A percentile compares a stretch with the other conserved stretches of the same genome.
These are phyloP conservation scores for Neonectria faginata DNA, from an alignment of 2,329 filamentous ascomycete species.

Conservation along the genomic window DNA sequence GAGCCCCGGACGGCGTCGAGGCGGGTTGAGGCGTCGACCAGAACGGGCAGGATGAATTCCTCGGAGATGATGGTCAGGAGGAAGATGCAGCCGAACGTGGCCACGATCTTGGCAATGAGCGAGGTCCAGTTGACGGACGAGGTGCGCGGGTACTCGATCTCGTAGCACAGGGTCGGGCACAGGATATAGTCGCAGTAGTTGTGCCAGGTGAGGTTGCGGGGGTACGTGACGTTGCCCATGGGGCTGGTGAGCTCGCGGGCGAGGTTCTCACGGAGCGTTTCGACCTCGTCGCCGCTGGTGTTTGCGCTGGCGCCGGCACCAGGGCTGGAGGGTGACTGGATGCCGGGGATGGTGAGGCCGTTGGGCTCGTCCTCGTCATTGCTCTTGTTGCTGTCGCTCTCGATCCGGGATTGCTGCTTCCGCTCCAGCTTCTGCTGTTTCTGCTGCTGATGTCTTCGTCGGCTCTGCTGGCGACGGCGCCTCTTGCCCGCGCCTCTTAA, in stretches of 20 bases:
- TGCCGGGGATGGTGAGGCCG: conserved; percentile 3
- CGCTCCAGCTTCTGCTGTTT: conserved; percentile 16
- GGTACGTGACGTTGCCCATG: conserved; percentile 89
- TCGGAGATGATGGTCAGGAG: conserved; percentile 90
- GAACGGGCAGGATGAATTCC: conserved; percentile 93
- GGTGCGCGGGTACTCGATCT: conserved; percentile 92
- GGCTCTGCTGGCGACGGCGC: conserved; percentile 38
- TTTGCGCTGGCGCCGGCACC: conserved; percentile 38
- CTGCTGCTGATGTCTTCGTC: conserved; percentile 28
- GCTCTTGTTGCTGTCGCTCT: conserved; percentile 38
- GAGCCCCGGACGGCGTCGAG: conserved; percentile 58
- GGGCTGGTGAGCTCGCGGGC: conserved; percentile 92
- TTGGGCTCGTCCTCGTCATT: conserved; percentile 45
- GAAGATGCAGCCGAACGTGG: conserved; percentile 96
- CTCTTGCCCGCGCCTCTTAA: conserved; percentile 37
- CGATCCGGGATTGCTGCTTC: conserved; percentile 25
- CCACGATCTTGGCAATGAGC: conserved; percentile 85
- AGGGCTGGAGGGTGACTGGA: conserved; percentile 21
- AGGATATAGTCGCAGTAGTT: conserved; percentile 91
- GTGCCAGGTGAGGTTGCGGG: conserved; percentile 82
- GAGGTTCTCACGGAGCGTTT: conserved; percentile 83
- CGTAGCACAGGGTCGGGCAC: conserved; percentile 97
- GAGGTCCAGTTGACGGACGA: conserved; percentile 80
- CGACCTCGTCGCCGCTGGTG: conserved; percentile 63
- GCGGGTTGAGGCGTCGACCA: conserved; percentile 74